phyloP scores from a whole-genome alignment of 441 rosid species.

The Dalechampia spathulata region DNA sequence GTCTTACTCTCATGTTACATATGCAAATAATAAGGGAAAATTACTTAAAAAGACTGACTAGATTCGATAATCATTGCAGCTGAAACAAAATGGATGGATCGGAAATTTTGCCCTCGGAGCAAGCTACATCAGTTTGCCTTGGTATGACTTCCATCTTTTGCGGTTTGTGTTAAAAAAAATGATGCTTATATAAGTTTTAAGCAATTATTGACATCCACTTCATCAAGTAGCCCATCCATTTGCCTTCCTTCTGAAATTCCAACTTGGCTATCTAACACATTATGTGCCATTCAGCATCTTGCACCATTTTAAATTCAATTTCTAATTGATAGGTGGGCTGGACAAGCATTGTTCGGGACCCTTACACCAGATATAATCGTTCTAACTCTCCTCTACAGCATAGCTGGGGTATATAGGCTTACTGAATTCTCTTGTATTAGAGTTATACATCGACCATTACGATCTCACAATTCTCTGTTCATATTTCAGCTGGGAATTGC shows the following conservation, averaged over 20 bases:
- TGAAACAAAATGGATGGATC: conserved; percentile 97
- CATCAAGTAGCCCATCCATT: neutral
- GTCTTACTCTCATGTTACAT: conserved; percentile 3
- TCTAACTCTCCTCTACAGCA: conserved; percentile 89
- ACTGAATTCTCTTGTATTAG: neutral
- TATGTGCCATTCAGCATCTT: too few species aligned
- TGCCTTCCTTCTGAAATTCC: neutral
- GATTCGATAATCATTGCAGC: conserved; percentile 40
- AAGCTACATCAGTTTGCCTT: conserved; percentile 95
- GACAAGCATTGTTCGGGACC: conserved; percentile 94
- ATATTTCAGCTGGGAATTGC: conserved; percentile 77
- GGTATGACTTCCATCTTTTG: conserved; percentile 35
- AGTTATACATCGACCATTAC: neutral
- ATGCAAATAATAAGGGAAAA: neutral
- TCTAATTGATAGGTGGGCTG: conserved; percentile 80
- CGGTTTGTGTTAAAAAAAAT: neutral
- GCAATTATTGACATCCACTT: neutral
- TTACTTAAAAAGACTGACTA: conserved; percentile 20
- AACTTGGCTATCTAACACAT: too few species aligned
- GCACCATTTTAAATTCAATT: conserved; percentile 3
- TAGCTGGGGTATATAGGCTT: conserved; percentile 75
- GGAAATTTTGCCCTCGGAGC: conserved; percentile 97
- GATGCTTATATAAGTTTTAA: neutral
- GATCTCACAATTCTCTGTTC: conserved; percentile 12
- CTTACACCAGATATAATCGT: conserved; percentile 87